A percentile compares a stretch with the other conserved stretches of the same genome.
phyloP scores from a whole-genome alignment of 139 green algal species.

The Closterium sp. region DNA sequence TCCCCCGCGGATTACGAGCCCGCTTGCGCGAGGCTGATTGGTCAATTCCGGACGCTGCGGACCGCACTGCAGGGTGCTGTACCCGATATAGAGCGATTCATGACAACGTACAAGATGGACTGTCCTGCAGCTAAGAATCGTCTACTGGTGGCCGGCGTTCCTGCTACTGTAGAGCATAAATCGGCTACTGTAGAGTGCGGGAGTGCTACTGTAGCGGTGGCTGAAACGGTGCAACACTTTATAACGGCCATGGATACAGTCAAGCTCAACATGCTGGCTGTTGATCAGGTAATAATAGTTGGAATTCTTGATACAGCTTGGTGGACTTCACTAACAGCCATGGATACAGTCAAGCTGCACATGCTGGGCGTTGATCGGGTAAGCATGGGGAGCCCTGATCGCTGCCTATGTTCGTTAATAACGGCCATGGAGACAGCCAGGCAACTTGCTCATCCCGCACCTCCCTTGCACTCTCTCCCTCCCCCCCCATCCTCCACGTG shows the following conservation, averaged over 20 bases:
- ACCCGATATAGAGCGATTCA: conserved; percentile 84
- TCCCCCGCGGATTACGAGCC: conserved; percentile 77
- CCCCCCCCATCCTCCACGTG: conserved; percentile 32
- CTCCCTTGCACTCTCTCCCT: not conserved
- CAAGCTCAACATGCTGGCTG: conserved; percentile 88
- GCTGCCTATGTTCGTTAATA: too few relatives aligned
- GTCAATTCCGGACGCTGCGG: conserved; percentile 82
- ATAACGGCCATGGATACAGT: conserved; percentile 93
- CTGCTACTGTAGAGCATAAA: conserved; percentile 78
- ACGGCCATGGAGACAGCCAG: too few relatives aligned
- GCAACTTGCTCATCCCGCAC: too few relatives aligned
- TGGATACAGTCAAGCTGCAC: too few relatives aligned
- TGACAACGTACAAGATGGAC: conserved; percentile 89
- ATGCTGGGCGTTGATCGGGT: not conserved
- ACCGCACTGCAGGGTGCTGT: conserved; percentile 56
- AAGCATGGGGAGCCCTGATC: too few relatives aligned
- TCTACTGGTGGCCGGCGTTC: conserved; percentile 76
- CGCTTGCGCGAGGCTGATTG: conserved; percentile 83
- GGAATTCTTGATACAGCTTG: conserved; percentile 54
- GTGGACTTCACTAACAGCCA: too few relatives aligned
- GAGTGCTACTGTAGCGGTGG: conserved; percentile 56
- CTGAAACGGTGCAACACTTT: conserved; percentile 84
- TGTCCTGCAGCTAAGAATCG: conserved; percentile 83
- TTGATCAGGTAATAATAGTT: conserved; percentile 63
- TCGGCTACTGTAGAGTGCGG: not conserved